These are phyloP conservation scores for Xanthoconium stramineum DNA, from an alignment of 768 basidiomycete genomes.

Conservation along the genomic window DNA sequence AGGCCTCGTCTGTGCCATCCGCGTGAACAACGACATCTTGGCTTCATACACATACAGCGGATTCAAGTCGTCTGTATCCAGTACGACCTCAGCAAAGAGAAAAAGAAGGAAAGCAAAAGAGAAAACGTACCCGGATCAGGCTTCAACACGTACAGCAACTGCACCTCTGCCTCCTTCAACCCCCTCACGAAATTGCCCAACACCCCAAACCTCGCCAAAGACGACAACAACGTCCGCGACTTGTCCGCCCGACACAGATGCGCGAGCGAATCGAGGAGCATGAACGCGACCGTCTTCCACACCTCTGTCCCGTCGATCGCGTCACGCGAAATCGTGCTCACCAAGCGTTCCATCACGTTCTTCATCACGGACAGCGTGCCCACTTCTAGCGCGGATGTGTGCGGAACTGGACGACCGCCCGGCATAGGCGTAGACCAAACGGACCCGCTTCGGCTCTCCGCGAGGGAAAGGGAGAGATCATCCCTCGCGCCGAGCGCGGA, in stretches of 20 bases:
- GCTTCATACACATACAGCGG: constrained; percentile 92
- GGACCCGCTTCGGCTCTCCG: constrained; percentile 36
- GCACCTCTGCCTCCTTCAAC: constrained; percentile 76
- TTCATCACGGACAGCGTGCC: constrained; percentile 69
- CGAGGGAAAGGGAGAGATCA: constrained; percentile 34
- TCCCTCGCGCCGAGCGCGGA: constrained; percentile 40
- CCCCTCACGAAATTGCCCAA: constrained; percentile 78
- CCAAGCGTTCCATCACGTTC: constrained; percentile 64
- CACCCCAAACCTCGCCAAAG: constrained; percentile 71
- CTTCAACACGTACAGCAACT: constrained; percentile 72
- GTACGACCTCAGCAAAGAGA: neutral
- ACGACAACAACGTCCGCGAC: constrained; percentile 56
- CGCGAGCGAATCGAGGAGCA: constrained; percentile 79
- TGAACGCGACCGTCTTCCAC: constrained; percentile 95
- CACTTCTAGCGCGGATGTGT: constrained; percentile 46
- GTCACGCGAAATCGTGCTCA: constrained; percentile 76
- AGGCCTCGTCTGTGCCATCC: constrained; percentile 75
- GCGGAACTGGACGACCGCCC: neutral
- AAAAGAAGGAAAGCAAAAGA: constrained; percentile 1
- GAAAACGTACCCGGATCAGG: constrained; percentile 78
- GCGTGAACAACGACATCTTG: constrained; percentile 85
- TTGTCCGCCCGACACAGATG: constrained; percentile 69
- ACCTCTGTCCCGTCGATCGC: constrained; percentile 94
- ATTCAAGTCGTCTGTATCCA: constrained; percentile 73
- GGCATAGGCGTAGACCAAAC: constrained; percentile 18